These are phyloP conservation scores for Cocos nucifera DNA, from an alignment of 176 grass and related monocot genomes.

Conservation along the genomic window DNA sequence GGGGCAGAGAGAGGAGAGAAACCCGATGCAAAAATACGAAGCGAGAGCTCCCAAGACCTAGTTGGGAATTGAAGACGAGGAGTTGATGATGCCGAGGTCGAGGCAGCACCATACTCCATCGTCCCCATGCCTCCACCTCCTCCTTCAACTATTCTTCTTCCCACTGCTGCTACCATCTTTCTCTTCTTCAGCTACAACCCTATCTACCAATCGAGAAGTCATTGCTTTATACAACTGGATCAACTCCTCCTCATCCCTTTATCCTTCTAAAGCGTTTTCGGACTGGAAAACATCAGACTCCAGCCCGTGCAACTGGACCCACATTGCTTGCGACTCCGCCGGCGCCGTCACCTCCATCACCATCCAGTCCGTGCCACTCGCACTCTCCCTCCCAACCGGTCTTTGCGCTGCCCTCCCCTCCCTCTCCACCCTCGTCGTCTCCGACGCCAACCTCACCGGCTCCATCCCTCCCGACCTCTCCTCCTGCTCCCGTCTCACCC, in stretches of 20 bases:
- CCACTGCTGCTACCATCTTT: not conserved
- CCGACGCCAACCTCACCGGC: conserved; percentile 78
- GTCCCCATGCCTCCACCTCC: conserved; percentile 18
- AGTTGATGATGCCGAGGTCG: conserved; percentile 55
- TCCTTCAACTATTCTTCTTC: not conserved
- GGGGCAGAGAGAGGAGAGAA: conserved; percentile 10
- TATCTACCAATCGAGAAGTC: conserved; percentile 25
- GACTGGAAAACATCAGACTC: conserved; percentile 50
- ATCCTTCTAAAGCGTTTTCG: conserved; percentile 20
- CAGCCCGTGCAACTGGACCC: conserved; percentile 79
- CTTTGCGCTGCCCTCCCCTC: conserved; percentile 43
- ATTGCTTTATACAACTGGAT: conserved; percentile 64
- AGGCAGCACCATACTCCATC: conserved; percentile 29
- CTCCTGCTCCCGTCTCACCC: conserved; percentile 48
- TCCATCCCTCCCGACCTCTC: conserved; percentile 38
- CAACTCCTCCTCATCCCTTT: conserved; percentile 25
- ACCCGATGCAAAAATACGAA: conserved; percentile 42
- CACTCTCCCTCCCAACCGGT: conserved; percentile 13
- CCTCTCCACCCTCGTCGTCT: conserved; percentile 35
- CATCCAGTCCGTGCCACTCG: conserved; percentile 72
- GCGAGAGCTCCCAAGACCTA: conserved; percentile 48
- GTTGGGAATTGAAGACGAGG: conserved; percentile 39
- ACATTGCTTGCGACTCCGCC: conserved; percentile 34
- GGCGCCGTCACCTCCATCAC: conserved; percentile 24
- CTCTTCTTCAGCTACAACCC: not conserved